A percentile compares a stretch with the other conserved stretches of the same genome.
phyloP scores from a whole-genome alignment of 768 basidiomycete genomes.

The Amanita rubescens region DNA sequence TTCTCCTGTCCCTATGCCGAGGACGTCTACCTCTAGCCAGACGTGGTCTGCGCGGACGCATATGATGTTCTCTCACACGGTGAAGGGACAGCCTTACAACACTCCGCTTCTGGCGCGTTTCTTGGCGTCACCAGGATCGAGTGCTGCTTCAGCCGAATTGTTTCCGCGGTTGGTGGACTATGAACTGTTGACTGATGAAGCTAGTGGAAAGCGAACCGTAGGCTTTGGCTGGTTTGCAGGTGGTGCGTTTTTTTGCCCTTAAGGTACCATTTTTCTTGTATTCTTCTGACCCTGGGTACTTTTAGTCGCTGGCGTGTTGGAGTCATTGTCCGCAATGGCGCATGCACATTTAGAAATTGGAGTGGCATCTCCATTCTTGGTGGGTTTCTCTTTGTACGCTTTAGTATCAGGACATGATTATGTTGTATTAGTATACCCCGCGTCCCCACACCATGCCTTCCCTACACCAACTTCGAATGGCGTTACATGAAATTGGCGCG shows the following conservation, averaged over 20 bases:
- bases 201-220: slow-evolving; percentile 64
- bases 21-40: slow-evolving; percentile 7
- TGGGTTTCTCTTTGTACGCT: slow-evolving; percentile 25
- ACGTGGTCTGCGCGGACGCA: slow-evolving; percentile 47
- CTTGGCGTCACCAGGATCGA: slow-evolving; percentile 22
- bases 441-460: slow-evolving; percentile 70
- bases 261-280: no score
- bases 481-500: slow-evolving; percentile 51
- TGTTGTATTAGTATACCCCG: slow-evolving; percentile 52
- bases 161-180: slow-evolving; percentile 70
- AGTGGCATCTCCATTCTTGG: slow-evolving; percentile 76
- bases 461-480: slow-evolving; percentile 40
- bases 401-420: not conserved
- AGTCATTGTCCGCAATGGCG: slow-evolving; percentile 73
- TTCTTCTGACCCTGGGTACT: not conserved
- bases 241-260: slow-evolving; percentile 39
- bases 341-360: slow-evolving; percentile 75
- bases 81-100: slow-evolving; percentile 84
- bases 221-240: slow-evolving; percentile 94
- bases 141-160: slow-evolving; percentile 5
- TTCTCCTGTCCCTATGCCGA: slow-evolving; percentile 24
- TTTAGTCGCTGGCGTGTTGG: slow-evolving; percentile 76
- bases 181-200: slow-evolving; percentile 61
- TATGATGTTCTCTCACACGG: slow-evolving; percentile 90
- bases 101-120: slow-evolving; percentile 69